A percentile compares a stretch with the other conserved stretches of the same genome.
phyloP scores from a whole-genome alignment of 768 basidiomycete genomes.

The Saitozyma sp. region DNA sequence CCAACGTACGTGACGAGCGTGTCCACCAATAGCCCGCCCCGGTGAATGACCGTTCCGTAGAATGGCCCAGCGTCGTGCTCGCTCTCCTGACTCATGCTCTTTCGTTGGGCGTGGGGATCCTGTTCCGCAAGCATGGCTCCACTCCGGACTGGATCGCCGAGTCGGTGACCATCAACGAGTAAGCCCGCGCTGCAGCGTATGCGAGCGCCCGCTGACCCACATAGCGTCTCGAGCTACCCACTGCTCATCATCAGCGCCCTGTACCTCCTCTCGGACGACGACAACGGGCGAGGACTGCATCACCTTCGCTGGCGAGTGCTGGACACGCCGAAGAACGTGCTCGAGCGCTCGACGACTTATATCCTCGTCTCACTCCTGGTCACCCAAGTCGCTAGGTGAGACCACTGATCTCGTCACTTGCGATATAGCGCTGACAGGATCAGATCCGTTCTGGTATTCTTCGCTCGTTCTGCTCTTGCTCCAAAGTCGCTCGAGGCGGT shows the following conservation, averaged over 20 bases:
- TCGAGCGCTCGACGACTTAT: conserved; percentile 31
- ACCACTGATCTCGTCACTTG: not conserved
- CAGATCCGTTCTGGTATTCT: too few relatives aligned
- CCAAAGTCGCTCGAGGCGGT: not conserved
- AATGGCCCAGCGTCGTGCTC: conserved; percentile 45
- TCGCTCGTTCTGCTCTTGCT: too few relatives aligned
- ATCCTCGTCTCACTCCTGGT: conserved; percentile 44
- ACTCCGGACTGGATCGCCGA: conserved; percentile 40
- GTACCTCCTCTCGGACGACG: conserved; percentile 16
- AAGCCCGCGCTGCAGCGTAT: conserved; percentile 1
- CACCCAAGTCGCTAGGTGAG: conserved; percentile 40
- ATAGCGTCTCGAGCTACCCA: conserved; percentile 42
- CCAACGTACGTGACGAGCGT: conserved; percentile 22
- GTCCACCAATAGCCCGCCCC: not conserved
- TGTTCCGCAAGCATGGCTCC: conserved; percentile 19
- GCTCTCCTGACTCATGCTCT: conserved; percentile 35
- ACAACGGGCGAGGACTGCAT: conserved; percentile 14
- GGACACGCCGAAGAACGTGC: conserved; percentile 27
- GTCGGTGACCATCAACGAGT: conserved; percentile 44
- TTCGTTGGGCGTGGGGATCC: conserved; percentile 29
- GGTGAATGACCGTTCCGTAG: conserved; percentile 9
- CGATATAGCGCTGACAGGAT: too few relatives aligned
- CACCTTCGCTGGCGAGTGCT: conserved; percentile 45
- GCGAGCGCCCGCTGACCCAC: not conserved
- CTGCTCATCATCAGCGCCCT: conserved; percentile 36